Percentiles rank a stretch among this genome's conserved stretches.
Evolutionary conservation across 2,329 filamentous ascomycete species (phyloP).

Genomic region (Tothia fuscella): DNA sequence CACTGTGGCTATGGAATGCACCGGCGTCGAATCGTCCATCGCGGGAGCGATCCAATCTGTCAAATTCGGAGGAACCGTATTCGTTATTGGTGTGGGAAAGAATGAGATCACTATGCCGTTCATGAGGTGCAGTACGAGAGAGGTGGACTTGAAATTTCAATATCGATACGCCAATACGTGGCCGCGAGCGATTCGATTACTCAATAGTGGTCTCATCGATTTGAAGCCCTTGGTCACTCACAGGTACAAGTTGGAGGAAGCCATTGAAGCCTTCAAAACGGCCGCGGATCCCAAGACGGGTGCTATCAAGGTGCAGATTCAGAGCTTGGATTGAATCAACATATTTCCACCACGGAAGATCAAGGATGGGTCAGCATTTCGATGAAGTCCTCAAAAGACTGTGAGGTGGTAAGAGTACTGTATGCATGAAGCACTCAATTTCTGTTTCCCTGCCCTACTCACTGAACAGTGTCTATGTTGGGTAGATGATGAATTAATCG

Average conservation of each 20-base stretch:
- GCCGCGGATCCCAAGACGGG: slow-evolving; percentile 80
- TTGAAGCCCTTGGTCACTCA: slow-evolving; percentile 78
- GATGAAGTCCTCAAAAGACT: background rate
- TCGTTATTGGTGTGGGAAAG: slow-evolving; percentile 90
- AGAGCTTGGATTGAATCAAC: slow-evolving; percentile 43
- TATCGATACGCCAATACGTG: slow-evolving; percentile 95
- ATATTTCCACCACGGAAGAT: background rate
- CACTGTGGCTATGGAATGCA: slow-evolving; percentile 77
- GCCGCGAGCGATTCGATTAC: slow-evolving; percentile 80
- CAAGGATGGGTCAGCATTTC: background rate
- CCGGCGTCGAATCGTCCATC: slow-evolving; percentile 84
- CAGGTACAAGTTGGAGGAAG: slow-evolving; percentile 74
- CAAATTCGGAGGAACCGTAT: slow-evolving; percentile 94
- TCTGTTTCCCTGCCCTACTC: no score
- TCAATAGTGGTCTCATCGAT: slow-evolving; percentile 75
- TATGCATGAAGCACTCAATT: no score
- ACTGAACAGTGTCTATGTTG: no score
- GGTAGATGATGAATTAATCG: no score
- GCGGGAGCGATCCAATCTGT: slow-evolving; percentile 75
- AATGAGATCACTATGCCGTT: slow-evolving; percentile 94
- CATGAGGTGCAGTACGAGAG: slow-evolving; percentile 80
- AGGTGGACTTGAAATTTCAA: slow-evolving; percentile 93
- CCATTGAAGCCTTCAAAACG: slow-evolving; percentile 78
- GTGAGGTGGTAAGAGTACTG: background rate
- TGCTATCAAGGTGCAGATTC: slow-evolving; percentile 96